phyloP scores from a whole-genome alignment of 768 basidiomycete genomes.

The Termitomyces sp. region DNA sequence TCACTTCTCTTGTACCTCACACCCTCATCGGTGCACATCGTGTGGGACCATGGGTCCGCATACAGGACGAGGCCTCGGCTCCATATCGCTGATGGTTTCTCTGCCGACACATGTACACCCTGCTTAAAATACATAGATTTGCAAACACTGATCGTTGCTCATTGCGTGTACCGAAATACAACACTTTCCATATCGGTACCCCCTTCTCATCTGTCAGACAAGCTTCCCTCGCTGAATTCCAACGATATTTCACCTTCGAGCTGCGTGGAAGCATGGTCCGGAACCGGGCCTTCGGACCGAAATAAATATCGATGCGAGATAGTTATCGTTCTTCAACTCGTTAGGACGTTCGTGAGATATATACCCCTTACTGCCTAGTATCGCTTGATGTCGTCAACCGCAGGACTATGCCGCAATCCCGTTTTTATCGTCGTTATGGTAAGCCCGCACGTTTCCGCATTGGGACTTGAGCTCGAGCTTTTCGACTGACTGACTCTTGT shows the following conservation, averaged over 20 bases:
- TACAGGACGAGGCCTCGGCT: background rate
- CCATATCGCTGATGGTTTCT: background rate
- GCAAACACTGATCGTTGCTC: background rate
- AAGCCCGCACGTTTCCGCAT: background rate
- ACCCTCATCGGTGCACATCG: background rate
- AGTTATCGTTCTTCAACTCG: background rate
- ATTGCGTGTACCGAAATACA: background rate
- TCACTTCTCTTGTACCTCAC: background rate
- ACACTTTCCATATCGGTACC: background rate
- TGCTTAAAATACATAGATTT: background rate
- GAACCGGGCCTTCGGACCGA: background rate
- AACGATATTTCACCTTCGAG: background rate
- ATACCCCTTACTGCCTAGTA: background rate
- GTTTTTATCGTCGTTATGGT: constrained; percentile 21
- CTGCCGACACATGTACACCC: background rate
- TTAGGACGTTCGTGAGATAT: background rate
- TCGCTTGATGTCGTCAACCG: background rate
- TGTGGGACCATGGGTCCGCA: background rate
- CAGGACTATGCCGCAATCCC: background rate
- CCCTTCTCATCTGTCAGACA: background rate
- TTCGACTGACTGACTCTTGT: background rate
- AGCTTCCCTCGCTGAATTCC: background rate
- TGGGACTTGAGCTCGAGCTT: background rate
- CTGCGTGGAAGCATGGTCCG: too few species aligned
- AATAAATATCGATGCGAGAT: background rate